These are phyloP conservation scores for Penicillium sp. DNA, from an alignment of 2,329 filamentous ascomycete genomes.

Conservation along the genomic window DNA sequence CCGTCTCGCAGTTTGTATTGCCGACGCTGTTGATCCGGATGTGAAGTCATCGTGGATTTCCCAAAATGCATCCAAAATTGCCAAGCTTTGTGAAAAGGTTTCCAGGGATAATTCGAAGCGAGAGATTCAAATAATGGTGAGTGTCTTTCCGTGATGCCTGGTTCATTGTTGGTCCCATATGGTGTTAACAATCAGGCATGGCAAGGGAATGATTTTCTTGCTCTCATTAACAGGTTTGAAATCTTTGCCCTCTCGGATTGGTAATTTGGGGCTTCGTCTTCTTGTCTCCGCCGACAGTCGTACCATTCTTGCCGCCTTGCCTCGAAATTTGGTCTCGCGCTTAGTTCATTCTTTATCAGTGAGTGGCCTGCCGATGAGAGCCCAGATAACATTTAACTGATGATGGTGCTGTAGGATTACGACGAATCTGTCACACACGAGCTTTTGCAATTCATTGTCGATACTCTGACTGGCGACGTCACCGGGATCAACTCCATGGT, in stretches of 20 bases:
- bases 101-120: conserved; percentile 22
- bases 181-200: background rate
- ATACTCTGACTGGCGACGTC: conserved; percentile 13
- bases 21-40: conserved; percentile 27
- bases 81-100: conserved; percentile 37
- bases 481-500: conserved; percentile 6
- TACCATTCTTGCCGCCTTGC: conserved; percentile 17
- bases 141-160: background rate
- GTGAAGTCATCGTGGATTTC: conserved; percentile 33
- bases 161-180: background rate
- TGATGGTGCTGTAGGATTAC: conserved; percentile 10
- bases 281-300: conserved; percentile 23
- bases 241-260: conserved; percentile 24
- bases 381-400: background rate
- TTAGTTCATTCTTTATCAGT: conserved; percentile 37
- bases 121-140: conserved; percentile 32
- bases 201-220: conserved; percentile 30
- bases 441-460: conserved; percentile 20
- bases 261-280: conserved; percentile 18
- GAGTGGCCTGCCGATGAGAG: conserved; percentile 14
- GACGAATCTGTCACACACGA: conserved; percentile 18
- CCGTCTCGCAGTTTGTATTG: conserved; percentile 31
- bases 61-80: conserved; percentile 28
- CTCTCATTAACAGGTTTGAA: conserved; percentile 21
- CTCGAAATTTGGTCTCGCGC: conserved; percentile 18